These are phyloP conservation scores for Colletotrichum cuscutae DNA, from an alignment of 2,329 filamentous ascomycete species.

Conservation along the genomic window DNA sequence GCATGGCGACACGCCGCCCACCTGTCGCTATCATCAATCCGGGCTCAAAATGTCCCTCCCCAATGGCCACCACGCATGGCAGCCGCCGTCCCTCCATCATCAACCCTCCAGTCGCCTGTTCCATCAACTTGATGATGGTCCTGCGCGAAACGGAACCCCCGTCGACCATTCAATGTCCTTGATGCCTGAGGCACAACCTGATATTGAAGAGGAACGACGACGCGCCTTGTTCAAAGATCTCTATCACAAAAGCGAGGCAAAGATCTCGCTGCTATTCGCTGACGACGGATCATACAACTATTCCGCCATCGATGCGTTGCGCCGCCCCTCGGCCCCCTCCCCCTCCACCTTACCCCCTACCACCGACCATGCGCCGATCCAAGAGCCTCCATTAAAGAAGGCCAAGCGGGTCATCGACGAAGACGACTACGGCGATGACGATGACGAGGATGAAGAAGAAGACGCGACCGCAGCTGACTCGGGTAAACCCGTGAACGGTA, in stretches of 20 bases:
- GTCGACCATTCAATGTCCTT: constrained; percentile 59
- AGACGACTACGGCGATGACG: constrained; percentile 87
- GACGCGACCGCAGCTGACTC: constrained; percentile 70
- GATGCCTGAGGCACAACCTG: constrained; percentile 70
- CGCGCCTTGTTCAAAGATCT: constrained; percentile 81
- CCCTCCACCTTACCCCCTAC: constrained; percentile 61
- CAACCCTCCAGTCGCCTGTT: constrained; percentile 60
- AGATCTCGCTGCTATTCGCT: constrained; percentile 79
- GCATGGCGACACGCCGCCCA: constrained; percentile 65
- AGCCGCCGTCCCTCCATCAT: constrained; percentile 64
- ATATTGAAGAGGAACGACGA: constrained; percentile 75
- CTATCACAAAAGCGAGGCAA: constrained; percentile 81
- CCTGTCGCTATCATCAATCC: constrained; percentile 59
- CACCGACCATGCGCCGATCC: constrained; percentile 68
- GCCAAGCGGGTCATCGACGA: constrained; percentile 82
- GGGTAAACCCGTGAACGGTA: constrained; percentile 62
- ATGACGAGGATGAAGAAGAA: constrained; percentile 79
- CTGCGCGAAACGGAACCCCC: constrained; percentile 61
- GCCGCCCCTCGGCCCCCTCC: constrained; percentile 52
- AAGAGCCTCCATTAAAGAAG: constrained; percentile 76
- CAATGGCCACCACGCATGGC: constrained; percentile 75
- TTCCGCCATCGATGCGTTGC: constrained; percentile 64
- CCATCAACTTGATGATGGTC: constrained; percentile 70
- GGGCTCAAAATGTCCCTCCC: constrained; percentile 72
- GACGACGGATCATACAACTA: constrained; percentile 64